Evolutionary conservation across 2,329 filamentous ascomycete genomes (phyloP), one percentile per base, ranked within the genome.

Genomic region (Colletotrichum horii): DNA sequence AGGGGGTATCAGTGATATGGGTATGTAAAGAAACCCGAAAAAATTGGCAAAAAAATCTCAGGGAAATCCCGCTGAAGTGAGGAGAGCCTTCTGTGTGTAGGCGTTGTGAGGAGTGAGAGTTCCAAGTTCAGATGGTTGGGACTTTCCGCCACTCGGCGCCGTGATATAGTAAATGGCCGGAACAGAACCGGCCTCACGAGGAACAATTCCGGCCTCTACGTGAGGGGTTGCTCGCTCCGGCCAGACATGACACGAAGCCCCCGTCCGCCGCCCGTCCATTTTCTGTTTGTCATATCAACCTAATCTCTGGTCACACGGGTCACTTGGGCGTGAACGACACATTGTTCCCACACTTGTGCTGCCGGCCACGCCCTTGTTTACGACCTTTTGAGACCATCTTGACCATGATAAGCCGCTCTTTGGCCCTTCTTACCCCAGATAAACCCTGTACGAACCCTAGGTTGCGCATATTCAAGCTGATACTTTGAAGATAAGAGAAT

Each of bases 141-240:
- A 55, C 52, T 69, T 69, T 32, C 66, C 66, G 68, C 72, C 75
- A 34, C 60, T 66, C 80, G 77, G 76, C 79, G 82, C 79, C 83
- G 84, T 82, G 85, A 88, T 87, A 87, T 88, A 88, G 81, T 81
- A 82, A 66, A 83, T 85, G 87, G 87, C 87, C 87, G 87, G 87
- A 87, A 88, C 56, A 60, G 56, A 32, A 30, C 56, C 56, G 56
- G 56, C 56, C 56, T 60, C 26, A 32, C 56, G 56, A 60, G 56
- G 56, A 60, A 60, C 56, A 32, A 32, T 62, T 62, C 86, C 87
- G 86, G 86, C 86, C 86, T 83, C 81, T 76, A 70, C 76, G 77
- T 80, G 80, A 81, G 80, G 82, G 82, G 65, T 67, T 24, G 16
- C 24, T 66, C 71, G 22, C 64, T 69, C 74, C 64, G 64, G 55